Conservation (phyloP, 768 basidiomycete genomes). For the Phlegmacium glaucopus region DNA sequence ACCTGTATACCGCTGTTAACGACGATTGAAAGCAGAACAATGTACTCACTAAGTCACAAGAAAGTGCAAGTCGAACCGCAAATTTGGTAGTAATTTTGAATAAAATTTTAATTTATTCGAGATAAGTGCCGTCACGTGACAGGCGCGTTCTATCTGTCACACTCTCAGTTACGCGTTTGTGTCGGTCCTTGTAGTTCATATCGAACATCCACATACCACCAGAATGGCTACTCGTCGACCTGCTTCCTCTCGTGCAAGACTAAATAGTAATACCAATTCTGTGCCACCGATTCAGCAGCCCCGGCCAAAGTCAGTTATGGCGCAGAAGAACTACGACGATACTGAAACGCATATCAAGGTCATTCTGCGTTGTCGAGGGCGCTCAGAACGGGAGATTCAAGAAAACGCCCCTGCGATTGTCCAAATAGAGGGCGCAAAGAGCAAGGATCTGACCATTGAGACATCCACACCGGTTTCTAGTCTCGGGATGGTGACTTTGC, state of each 20-base stretch:
- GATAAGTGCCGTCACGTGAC: too few species aligned
- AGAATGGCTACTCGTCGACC: slow-evolving; percentile 66
- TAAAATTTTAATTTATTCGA: too few species aligned
- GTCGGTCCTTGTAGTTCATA: too few species aligned
- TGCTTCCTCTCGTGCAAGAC: slow-evolving; percentile 44
- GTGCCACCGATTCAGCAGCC: slow-evolving; percentile 34
- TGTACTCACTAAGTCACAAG: too few species aligned
- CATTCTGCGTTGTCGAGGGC: slow-evolving; percentile 82
- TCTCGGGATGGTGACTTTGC: slow-evolving; percentile 69
- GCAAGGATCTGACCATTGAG: slow-evolving; percentile 78
- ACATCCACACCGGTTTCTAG: slow-evolving; percentile 66
- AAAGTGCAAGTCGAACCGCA: too few species aligned
- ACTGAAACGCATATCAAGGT: slow-evolving; percentile 89
- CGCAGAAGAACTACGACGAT: slow-evolving; percentile 42
- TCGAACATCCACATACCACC: background rate
- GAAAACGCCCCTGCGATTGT: slow-evolving; percentile 89
- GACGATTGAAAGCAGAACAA: too few species aligned
- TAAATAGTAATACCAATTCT: slow-evolving; percentile 22
- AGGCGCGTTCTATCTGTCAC: too few species aligned
- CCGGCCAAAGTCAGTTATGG: slow-evolving; percentile 48
- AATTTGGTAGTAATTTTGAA: too few species aligned
- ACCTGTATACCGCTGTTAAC: too few species aligned
- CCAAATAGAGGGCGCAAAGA: slow-evolving; percentile 70
- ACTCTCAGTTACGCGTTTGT: too few species aligned
- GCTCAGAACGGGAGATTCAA: slow-evolving; percentile 81